Evolutionary conservation across 805 yeast genomes (phyloP).

Genomic region (Debaryomyces tyrocola): DNA sequence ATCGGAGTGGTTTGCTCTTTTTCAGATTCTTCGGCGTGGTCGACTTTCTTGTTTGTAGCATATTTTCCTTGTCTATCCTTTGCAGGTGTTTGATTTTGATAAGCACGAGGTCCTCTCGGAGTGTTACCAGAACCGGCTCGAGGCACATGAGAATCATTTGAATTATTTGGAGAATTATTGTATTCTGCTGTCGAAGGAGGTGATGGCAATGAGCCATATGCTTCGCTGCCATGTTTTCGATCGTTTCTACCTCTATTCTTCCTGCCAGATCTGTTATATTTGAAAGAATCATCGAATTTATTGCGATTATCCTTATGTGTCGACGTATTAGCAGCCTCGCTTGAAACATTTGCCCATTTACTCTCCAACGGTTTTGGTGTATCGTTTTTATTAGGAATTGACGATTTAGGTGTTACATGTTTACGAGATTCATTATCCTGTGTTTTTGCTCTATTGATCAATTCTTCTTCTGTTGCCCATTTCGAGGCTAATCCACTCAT

Average conservation of each 20-base stretch:
- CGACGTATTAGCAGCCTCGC: constrained; percentile 2
- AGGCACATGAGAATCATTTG: neutral
- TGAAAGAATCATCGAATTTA: neutral
- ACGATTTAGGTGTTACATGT: constrained; percentile 5
- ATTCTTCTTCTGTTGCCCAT: constrained; percentile 37
- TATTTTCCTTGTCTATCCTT: neutral
- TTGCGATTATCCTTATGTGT: neutral
- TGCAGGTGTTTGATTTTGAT: neutral
- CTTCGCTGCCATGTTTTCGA: neutral
- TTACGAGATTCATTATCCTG: constrained; percentile 16
- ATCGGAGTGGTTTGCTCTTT: constrained; percentile 19
- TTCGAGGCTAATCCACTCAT: constrained; percentile 22
- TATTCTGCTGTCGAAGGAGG: constrained; percentile 1
- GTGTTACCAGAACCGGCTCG: neutral
- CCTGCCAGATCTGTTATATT: neutral
- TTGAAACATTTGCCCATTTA: constrained; percentile 30
- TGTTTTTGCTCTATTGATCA: constrained; percentile 22
- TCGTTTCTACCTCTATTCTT: neutral
- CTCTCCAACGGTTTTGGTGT: constrained; percentile 23
- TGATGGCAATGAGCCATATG: neutral
- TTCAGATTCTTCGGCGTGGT: constrained; percentile 1
- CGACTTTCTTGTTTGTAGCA: neutral
- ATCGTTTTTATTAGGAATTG: constrained; percentile 9
- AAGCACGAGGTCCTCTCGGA: neutral
- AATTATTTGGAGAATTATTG: neutral